These are phyloP conservation scores for Aspergillus sclerotioniger DNA, from an alignment of 495 filamentous ascomycete genomes.

Conservation along the genomic window DNA sequence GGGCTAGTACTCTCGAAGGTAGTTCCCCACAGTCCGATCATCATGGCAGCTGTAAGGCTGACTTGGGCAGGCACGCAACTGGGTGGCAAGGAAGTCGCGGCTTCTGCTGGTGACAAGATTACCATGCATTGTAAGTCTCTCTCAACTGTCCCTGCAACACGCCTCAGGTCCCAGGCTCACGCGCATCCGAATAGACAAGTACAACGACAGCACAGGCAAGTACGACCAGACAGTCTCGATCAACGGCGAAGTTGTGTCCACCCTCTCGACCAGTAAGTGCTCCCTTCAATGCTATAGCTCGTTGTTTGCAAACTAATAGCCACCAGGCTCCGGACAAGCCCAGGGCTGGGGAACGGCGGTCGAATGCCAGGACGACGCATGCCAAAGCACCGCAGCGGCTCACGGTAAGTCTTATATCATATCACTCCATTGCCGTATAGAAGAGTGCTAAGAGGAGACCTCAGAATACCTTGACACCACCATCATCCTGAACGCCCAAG, in stretches of 20 bases:
- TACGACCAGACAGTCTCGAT: conserved; percentile 40
- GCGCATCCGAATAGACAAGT: conserved; percentile 25
- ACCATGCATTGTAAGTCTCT: conserved; percentile 23
- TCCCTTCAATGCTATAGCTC: neutral
- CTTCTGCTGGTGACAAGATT: conserved; percentile 22
- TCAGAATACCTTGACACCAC: conserved; percentile 34
- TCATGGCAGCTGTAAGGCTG: neutral
- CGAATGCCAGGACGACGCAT: conserved; percentile 35
- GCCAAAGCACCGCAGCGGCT: conserved; percentile 27
- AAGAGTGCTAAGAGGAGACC: neutral
- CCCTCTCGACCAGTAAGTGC: conserved; percentile 27
- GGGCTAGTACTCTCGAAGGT: conserved; percentile 35
- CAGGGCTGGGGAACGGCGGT: conserved; percentile 42
- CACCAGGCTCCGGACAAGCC: conserved; percentile 26
- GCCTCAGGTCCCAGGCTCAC: neutral
- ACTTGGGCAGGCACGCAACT: conserved; percentile 13
- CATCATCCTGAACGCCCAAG: conserved; percentile 28
- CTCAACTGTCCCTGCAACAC: neutral
- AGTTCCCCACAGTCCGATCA: neutral
- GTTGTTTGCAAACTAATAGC: neutral
- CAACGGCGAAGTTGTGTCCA: conserved; percentile 34
- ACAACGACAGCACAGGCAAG: conserved; percentile 33
- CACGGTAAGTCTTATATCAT: conserved; percentile 29
- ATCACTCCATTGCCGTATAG: neutral
- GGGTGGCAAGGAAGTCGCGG: conserved; percentile 23